Conservation (phyloP, 768 basidiomycete species). For the Suillus cothurnatus region DNA sequence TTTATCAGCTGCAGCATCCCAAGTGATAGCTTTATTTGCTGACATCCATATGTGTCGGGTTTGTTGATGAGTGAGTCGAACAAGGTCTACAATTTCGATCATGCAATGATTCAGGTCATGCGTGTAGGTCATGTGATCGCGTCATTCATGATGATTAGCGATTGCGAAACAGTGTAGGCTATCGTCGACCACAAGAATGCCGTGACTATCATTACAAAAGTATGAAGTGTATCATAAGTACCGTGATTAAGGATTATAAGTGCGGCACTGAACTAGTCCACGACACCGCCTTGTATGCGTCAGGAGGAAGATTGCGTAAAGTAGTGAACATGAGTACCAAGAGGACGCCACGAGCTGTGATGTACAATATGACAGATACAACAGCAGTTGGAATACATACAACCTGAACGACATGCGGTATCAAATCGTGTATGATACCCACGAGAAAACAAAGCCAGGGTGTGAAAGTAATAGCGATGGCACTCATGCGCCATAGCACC, state of each 20-base stretch:
- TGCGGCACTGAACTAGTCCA: background rate
- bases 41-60: slow-evolving; percentile 32
- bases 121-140: too few relatives aligned
- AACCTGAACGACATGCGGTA: background rate
- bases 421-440: too few relatives aligned
- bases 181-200: background rate
- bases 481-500: slow-evolving; percentile 23
- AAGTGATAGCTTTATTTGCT: slow-evolving; percentile 54
- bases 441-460: background rate
- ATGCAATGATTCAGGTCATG: too few relatives aligned
- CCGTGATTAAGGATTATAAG: background rate
- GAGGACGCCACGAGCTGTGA: background rate
- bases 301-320: background rate
- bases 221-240: background rate
- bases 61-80: too few relatives aligned
- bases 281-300: background rate
- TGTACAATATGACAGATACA: background rate
- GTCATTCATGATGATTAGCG: too few relatives aligned
- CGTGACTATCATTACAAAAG: background rate
- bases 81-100: too few relatives aligned
- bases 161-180: too few relatives aligned
- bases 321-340: background rate
- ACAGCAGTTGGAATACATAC: background rate
- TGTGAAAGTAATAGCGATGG: slow-evolving; percentile 14
- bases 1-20: slow-evolving; percentile 57